Evolutionary conservation across 2,329 filamentous ascomycete genomes (phyloP).

Genomic region (Lachnellula willkommii): DNA sequence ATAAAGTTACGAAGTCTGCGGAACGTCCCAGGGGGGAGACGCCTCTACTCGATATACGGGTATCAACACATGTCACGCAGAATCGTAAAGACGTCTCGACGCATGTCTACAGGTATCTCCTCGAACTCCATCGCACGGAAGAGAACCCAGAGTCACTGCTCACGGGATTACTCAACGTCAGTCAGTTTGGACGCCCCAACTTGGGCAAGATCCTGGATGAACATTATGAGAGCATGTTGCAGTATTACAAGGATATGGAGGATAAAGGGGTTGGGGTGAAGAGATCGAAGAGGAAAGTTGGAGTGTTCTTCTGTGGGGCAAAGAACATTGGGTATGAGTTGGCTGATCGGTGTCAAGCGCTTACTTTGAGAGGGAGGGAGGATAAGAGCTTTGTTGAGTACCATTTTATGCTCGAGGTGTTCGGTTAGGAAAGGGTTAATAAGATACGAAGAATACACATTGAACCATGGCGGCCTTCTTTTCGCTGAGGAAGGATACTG

Average conservation of each 20-base stretch:
- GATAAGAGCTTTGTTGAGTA: conserved; percentile 50
- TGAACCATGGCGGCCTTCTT: too few relatives aligned
- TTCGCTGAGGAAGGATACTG: too few relatives aligned
- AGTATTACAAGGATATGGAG: conserved; percentile 10
- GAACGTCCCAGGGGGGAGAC: conserved; percentile 34
- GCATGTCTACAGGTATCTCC: conserved; percentile 51
- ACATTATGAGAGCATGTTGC: conserved; percentile 49
- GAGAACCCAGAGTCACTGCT: conserved; percentile 47
- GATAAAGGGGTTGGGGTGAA: conserved; percentile 8
- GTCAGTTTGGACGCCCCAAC: conserved; percentile 50
- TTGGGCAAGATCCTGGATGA: conserved; percentile 47
- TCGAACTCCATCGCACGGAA: conserved; percentile 50
- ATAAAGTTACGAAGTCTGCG: conserved; percentile 39
- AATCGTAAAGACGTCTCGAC: conserved; percentile 48
- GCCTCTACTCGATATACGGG: conserved; percentile 46
- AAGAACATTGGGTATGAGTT: conserved; percentile 51
- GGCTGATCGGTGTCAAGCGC: conserved; percentile 46
- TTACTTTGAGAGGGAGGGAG: conserved; percentile 46
- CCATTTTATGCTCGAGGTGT: conserved; percentile 54
- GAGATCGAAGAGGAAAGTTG: conserved; percentile 34
- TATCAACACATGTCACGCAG: conserved; percentile 52
- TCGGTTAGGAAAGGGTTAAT: conserved; percentile 35
- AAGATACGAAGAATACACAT: not conserved
- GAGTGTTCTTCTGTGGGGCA: conserved; percentile 52
- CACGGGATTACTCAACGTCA: conserved; percentile 49